Conservation (phyloP, 2,329 filamentous ascomycete species). For the Alternaria sp. region DNA sequence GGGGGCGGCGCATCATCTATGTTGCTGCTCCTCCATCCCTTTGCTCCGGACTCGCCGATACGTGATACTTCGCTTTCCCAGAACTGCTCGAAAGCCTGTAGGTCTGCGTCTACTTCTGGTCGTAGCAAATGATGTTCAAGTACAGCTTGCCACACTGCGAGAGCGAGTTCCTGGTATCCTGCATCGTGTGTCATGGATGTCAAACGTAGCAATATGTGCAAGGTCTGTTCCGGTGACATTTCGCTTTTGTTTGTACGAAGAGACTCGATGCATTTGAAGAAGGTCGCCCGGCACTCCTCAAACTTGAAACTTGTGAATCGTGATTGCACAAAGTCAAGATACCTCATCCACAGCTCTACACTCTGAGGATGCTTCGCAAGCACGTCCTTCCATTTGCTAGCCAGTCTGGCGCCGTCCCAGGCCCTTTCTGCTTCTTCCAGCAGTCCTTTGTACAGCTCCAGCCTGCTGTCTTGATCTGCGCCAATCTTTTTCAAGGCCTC, state of each 20-base stretch:
- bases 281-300: conserved; percentile 67
- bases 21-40: conserved; percentile 70
- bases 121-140: conserved; percentile 74
- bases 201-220: conserved; percentile 77
- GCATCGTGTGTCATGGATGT: conserved; percentile 76
- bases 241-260: conserved; percentile 18
- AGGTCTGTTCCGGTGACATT: conserved; percentile 31
- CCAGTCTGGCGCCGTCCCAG: conserved; percentile 71
- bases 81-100: conserved; percentile 68
- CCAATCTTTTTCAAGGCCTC: conserved; percentile 70
- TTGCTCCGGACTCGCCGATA: conserved; percentile 74
- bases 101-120: conserved; percentile 57
- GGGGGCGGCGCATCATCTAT: conserved; percentile 19
- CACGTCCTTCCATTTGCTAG: conserved; percentile 70
- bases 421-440: conserved; percentile 76
- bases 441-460: conserved; percentile 69
- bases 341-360: conserved; percentile 74
- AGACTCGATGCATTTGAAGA: conserved; percentile 63
- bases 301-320: conserved; percentile 71
- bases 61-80: conserved; percentile 87
- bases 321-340: conserved; percentile 74
- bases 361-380: conserved; percentile 63
- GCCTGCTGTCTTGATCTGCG: conserved; percentile 55
- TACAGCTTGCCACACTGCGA: conserved; percentile 82
- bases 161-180: conserved; percentile 78